Evolutionary conservation across 768 basidiomycete genomes (phyloP), one percentile per base, ranked within the genome.

Genomic region (Boletus rufocinnamomeus): DNA sequence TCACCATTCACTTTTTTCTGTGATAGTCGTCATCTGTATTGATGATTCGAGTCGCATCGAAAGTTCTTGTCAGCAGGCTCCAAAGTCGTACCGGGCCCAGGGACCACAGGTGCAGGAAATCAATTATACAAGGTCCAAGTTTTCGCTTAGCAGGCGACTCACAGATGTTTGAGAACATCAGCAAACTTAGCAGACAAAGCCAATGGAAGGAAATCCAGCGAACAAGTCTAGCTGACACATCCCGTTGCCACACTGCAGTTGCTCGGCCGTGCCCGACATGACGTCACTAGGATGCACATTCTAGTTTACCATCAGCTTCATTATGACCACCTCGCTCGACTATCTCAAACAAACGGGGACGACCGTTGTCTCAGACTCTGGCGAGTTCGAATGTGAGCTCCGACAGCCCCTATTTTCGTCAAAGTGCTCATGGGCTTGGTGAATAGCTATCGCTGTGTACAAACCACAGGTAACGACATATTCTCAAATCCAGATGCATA

Each of bases 321-420:
- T 65, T 69, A 91, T 90, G 88, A 77, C 87, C 63, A 89, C 81
- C 66, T 89, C 89, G 37, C 86, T 92, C 63, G 88, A 91, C 72
- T 76, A 77, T 56, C 89, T 95, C 68, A 95, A 95, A 72, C 81
- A 87, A 68, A 88, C 88, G 65, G 94, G 94, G 65, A 98, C 95
- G 68, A 86, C 88, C 67, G 93, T 98, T 73, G 93, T 95, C 72
- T 93, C 91, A 45, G 95, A 98, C 81, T 91, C 93, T 57, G 95
- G 95, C 53, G 94, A 96, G 76, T 95, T 96, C 72, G 91, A 91
- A 75, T 81, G 92, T 80, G 57, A 68, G 77, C 43, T 30, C 21
- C 3, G 2, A 21, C 5, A 38, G 59, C 57, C 58, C 66, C 59
- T 63, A 46, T 69, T 53, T 25, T 30, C 5, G 0, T 21, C n/a